A percentile compares a stretch with the other conserved stretches of the same genome.
Conservation (phyloP, 2,329 filamentous ascomycete genomes). For the Botryotinia calthae region DNA sequence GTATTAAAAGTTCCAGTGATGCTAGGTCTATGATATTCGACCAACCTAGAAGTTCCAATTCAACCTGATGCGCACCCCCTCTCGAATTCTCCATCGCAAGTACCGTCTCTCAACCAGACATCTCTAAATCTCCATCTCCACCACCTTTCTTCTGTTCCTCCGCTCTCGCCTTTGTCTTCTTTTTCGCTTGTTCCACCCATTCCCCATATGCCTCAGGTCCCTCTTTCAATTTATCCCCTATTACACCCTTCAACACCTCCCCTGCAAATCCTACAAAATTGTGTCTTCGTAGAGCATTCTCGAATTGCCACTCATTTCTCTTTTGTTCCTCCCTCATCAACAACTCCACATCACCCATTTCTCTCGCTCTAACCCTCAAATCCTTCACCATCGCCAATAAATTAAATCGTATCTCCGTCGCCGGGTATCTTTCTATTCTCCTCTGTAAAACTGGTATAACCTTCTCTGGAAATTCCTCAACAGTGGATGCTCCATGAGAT, state of each 20-base stretch:
- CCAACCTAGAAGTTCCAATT: neutral
- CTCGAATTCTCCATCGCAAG: neutral
- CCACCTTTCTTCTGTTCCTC: conserved; percentile 34
- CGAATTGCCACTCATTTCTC: conserved; percentile 84
- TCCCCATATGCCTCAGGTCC: conserved; percentile 64
- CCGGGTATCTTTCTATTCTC: conserved; percentile 80
- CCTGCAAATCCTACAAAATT: conserved; percentile 97
- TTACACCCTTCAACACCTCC: conserved; percentile 84
- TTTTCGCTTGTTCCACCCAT: conserved; percentile 70
- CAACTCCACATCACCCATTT: conserved; percentile 78
- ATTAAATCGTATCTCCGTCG: conserved; percentile 91
- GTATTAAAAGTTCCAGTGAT: neutral
- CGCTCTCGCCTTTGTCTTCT: conserved; percentile 48
- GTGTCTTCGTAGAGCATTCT: conserved; percentile 86
- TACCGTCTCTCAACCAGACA: conserved; percentile 31
- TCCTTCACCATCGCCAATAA: conserved; percentile 89
- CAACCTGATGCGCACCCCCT: neutral
- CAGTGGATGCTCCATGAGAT: conserved; percentile 71
- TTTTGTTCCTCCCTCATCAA: conserved; percentile 79
- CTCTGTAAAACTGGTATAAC: conserved; percentile 86
- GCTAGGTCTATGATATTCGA: neutral
- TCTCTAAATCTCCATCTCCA: conserved; percentile 35
- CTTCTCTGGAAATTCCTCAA: conserved; percentile 70
- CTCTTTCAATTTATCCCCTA: conserved; percentile 67
- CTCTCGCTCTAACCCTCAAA: conserved; percentile 69